A percentile compares a stretch with the other conserved stretches of the same genome.
Evolutionary conservation across 1,284 basidiomycete species (phyloP).

Genomic region (Ganoderma lucidum): DNA sequence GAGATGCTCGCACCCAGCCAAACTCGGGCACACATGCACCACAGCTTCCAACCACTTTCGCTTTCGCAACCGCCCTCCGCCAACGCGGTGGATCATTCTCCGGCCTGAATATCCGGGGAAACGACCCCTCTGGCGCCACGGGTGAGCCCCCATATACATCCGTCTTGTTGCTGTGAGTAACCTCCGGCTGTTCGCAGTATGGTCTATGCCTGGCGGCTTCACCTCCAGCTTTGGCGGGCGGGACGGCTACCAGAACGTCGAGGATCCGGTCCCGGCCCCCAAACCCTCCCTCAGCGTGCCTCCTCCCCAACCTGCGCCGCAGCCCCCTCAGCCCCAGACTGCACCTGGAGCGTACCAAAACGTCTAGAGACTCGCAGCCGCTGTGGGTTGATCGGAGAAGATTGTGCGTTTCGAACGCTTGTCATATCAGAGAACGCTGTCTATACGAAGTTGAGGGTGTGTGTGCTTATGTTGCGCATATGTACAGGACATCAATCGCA

Average conservation of each 20-base stretch:
- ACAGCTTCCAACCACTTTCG: constrained; percentile 64
- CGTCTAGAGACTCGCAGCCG: constrained; percentile 43
- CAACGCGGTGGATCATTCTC: constrained; percentile 71
- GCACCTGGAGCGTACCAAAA: constrained; percentile 61
- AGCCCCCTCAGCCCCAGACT: constrained; percentile 32
- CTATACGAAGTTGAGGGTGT: not conserved
- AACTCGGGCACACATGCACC: not conserved
- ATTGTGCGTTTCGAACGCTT: not conserved
- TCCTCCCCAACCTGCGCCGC: constrained; percentile 35
- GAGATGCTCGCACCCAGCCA: not conserved
- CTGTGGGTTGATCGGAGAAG: not conserved
- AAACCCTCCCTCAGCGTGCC: constrained; percentile 40
- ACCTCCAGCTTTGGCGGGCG: constrained; percentile 54
- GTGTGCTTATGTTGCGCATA: not conserved
- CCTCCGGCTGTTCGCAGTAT: constrained; percentile 55
- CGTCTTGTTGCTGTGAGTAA: not conserved
- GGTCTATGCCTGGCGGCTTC: constrained; percentile 88
- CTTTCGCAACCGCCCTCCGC: constrained; percentile 62
- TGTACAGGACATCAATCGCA: not conserved
- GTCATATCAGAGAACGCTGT: not conserved
- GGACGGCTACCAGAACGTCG: constrained; percentile 79
- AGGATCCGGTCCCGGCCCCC: constrained; percentile 60
- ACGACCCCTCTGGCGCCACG: constrained; percentile 68
- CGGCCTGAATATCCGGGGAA: constrained; percentile 59
- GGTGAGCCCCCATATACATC: constrained; percentile 47